These are phyloP conservation scores for Silene latifolia DNA, from an alignment of 148 eudicot genomes.

Conservation along the genomic window DNA sequence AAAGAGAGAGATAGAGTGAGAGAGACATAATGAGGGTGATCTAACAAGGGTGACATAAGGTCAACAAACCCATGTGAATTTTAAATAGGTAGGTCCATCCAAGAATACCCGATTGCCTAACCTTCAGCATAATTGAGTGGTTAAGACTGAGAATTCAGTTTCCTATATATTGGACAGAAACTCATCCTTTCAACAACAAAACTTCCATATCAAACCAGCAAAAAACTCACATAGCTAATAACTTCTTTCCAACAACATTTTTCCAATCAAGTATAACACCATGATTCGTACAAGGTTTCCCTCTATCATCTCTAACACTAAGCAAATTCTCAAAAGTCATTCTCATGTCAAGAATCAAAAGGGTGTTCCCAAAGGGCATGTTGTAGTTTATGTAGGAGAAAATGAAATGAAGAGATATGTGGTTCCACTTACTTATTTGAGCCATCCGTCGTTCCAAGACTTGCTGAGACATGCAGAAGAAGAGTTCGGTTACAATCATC, in stretches of 20 bases:
- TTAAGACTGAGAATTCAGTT: neutral
- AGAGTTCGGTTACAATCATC: constrained; percentile 53
- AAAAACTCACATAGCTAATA: neutral
- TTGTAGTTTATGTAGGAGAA: constrained; percentile 53
- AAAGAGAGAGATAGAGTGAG: too few relatives aligned
- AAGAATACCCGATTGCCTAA: neutral
- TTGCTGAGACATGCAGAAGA: constrained; percentile 45
- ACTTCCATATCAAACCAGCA: neutral
- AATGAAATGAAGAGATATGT: constrained; percentile 37
- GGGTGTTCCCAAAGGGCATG: constrained; percentile 46
- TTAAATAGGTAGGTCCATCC: constrained; percentile 12
- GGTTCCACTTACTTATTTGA: constrained; percentile 50
- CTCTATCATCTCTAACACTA: constrained; percentile 14
- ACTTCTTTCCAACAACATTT: neutral
- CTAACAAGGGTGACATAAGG: neutral
- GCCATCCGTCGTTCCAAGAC: constrained; percentile 49
- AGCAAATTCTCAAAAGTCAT: constrained; percentile 29
- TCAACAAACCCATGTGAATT: constrained; percentile 15
- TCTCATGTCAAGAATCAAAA: constrained; percentile 24
- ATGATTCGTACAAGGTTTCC: constrained; percentile 1
- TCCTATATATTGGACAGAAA: neutral
- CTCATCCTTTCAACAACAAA: neutral
- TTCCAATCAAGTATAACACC: neutral
- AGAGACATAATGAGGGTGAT: too few relatives aligned
- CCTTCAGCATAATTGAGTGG: constrained; percentile 10